Conservation (phyloP, 768 basidiomycete species). For the Rhodotorula toruloides region DNA sequence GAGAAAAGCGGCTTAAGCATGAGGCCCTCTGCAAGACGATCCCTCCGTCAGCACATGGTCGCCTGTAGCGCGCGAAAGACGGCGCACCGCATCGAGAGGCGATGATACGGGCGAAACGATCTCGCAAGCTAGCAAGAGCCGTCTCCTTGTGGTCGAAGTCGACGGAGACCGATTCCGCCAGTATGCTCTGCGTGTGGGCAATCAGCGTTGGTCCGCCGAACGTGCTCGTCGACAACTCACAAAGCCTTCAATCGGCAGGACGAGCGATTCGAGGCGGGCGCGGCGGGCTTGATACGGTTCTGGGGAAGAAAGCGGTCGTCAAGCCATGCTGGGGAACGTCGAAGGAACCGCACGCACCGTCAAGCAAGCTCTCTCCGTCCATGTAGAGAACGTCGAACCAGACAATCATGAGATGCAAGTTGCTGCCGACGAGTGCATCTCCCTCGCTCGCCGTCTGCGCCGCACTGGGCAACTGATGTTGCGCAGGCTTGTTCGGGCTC, state of each 20-base stretch:
- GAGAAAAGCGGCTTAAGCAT: slow-evolving; percentile 50
- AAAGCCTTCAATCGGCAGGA: slow-evolving; percentile 57
- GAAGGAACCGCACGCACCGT: slow-evolving; percentile 31
- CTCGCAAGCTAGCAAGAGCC: slow-evolving; percentile 15
- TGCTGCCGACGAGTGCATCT: neutral
- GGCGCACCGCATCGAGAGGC: slow-evolving; percentile 51
- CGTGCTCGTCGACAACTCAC: slow-evolving; percentile 40
- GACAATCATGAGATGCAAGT: slow-evolving; percentile 61
- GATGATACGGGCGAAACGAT: slow-evolving; percentile 55
- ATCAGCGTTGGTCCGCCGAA: neutral
- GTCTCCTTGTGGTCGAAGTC: slow-evolving; percentile 44
- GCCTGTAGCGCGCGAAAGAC: neutral
- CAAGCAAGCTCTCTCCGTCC: slow-evolving; percentile 58
- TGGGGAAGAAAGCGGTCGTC: no score
- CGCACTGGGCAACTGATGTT: no score
- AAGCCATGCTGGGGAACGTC: neutral
- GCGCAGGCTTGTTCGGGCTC: neutral
- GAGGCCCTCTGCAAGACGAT: slow-evolving; percentile 19
- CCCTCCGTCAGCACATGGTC: neutral
- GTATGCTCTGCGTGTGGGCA: slow-evolving; percentile 45
- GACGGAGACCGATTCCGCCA: slow-evolving; percentile 59
- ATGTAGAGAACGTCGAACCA: slow-evolving; percentile 81
- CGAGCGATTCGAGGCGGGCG: slow-evolving; percentile 56
- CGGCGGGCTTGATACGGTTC: slow-evolving; percentile 61
- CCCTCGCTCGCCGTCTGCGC: neutral